phyloP scores from a whole-genome alignment of 2,329 filamentous ascomycete species.

The Tolypocladium ophioglossoides region DNA sequence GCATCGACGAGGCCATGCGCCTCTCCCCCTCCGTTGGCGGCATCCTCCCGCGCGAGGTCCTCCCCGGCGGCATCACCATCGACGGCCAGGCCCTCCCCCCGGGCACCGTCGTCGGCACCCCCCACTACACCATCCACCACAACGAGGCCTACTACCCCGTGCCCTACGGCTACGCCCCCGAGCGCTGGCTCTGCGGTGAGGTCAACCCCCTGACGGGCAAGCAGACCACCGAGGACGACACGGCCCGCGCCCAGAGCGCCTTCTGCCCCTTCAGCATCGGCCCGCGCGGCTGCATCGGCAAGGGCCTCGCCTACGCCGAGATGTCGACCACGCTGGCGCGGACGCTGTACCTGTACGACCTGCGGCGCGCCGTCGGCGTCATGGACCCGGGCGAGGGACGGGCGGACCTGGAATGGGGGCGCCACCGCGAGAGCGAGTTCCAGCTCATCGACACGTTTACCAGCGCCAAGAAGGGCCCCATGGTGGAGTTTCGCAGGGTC shows the following conservation, averaged over 20 bases:
- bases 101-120: conserved; percentile 52
- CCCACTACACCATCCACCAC: conserved; percentile 60
- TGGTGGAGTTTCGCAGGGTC: conserved; percentile 47
- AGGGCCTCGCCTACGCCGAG: conserved; percentile 57
- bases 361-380: conserved; percentile 39
- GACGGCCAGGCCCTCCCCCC: conserved; percentile 43
- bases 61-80: conserved; percentile 42
- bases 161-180: conserved; percentile 48
- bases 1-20: conserved; percentile 56
- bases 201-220: conserved; percentile 24
- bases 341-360: conserved; percentile 50
- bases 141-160: conserved; percentile 51
- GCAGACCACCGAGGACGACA: conserved; percentile 36
- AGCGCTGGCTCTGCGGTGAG: conserved; percentile 51
- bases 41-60: conserved; percentile 48
- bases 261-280: conserved; percentile 69
- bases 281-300: conserved; percentile 61
- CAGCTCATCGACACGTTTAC: conserved; percentile 66
- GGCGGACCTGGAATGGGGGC: conserved; percentile 37
- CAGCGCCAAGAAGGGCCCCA: conserved; percentile 59
- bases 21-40: conserved; percentile 51
- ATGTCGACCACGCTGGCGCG: conserved; percentile 53
- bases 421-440: conserved; percentile 49
- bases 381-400: conserved; percentile 42
- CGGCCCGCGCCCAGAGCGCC: conserved; percentile 49